Evolutionary conservation across 208 protist species (phyloP).

Genomic region (Tritrichomonas musculus): DNA sequence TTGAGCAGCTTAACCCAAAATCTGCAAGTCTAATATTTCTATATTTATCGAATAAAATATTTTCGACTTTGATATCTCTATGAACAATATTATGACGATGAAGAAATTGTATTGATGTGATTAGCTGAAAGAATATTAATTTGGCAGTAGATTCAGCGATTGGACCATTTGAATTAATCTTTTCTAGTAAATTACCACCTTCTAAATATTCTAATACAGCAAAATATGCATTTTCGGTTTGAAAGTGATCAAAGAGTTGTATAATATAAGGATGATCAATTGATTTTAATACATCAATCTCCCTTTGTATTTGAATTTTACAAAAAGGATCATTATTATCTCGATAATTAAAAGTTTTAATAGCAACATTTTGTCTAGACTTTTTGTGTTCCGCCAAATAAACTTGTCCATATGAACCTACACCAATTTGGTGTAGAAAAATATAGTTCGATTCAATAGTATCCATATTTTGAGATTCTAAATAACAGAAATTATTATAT

Average conservation of each 20-base stretch:
- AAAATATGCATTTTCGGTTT: neutral
- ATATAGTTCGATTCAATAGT: too few relatives aligned
- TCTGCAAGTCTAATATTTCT: neutral
- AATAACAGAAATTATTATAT: too few relatives aligned
- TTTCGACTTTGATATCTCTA: constrained; percentile 13
- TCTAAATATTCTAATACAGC: neutral
- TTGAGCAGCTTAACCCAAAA: neutral
- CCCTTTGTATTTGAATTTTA: neutral
- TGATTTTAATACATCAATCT: neutral
- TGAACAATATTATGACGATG: neutral
- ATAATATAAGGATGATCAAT: neutral
- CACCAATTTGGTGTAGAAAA: neutral
- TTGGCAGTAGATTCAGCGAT: neutral
- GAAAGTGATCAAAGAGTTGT: neutral
- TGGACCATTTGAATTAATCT: neutral
- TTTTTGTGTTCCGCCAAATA: neutral
- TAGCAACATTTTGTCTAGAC: neutral
- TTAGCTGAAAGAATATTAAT: neutral
- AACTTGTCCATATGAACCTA: neutral
- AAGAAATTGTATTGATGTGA: neutral
- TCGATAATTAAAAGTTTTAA: neutral
- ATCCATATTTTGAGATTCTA: too few relatives aligned
- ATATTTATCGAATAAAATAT: neutral
- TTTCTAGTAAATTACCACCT: neutral
- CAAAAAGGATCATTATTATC: neutral